Percentiles rank a stretch among this genome's conserved stretches.
Evolutionary conservation across 2,329 filamentous ascomycete species (phyloP).

Genomic region (Fusarium liriodendri): DNA sequence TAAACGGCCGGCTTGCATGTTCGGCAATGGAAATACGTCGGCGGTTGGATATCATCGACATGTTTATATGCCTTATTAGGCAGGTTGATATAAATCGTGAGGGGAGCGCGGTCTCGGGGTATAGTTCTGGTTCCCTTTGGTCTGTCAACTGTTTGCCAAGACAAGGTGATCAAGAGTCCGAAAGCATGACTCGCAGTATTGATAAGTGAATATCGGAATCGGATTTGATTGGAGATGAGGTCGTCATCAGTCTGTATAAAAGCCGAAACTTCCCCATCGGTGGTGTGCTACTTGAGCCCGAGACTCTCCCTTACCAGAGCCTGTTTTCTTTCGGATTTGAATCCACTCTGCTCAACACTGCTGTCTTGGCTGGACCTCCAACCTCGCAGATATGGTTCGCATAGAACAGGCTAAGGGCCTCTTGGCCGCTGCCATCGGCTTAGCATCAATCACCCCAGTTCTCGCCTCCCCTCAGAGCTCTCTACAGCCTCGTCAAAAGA

Average conservation of each 20-base stretch:
- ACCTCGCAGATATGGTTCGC: slow-evolving; percentile 11
- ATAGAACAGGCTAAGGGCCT: slow-evolving; percentile 5
- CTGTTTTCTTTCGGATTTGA: neutral
- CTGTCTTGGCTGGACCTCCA: neutral
- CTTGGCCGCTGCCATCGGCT: slow-evolving; percentile 3
- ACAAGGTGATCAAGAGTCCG: neutral
- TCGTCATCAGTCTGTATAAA: neutral
- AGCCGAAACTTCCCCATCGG: neutral
- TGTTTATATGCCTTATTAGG: neutral
- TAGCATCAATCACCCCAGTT: slow-evolving; percentile 4
- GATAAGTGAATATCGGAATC: neutral
- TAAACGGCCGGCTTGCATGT: slow-evolving; percentile 2
- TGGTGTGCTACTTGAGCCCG: neutral
- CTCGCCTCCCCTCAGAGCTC: neutral
- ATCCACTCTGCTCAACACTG: neutral
- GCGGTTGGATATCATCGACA: neutral
- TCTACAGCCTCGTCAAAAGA: slow-evolving; percentile 19
- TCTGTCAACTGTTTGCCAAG: neutral
- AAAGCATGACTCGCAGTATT: neutral
- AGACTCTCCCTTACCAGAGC: neutral
- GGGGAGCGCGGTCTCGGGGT: neutral
- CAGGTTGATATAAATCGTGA: neutral
- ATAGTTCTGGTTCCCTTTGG: slow-evolving; percentile 7
- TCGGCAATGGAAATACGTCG: neutral
- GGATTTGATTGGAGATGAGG: neutral